Evolutionary conservation across 2,329 filamentous ascomycete genomes (phyloP).

Genomic region (Pseudopithomyces maydicus): DNA sequence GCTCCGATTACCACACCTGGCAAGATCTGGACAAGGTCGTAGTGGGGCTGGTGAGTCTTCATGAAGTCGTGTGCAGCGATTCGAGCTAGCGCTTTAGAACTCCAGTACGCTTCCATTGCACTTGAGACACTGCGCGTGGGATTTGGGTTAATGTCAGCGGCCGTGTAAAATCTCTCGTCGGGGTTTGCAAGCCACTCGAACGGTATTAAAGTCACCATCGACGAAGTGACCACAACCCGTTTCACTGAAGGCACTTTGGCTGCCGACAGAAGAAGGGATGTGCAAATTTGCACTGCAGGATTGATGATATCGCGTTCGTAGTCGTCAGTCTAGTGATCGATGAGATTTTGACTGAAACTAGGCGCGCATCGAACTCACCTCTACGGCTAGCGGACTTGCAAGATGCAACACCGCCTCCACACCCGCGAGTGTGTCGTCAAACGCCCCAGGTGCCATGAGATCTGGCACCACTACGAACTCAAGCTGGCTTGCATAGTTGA

Average conservation of each 20-base stretch:
- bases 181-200: constrained; percentile 10
- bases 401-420: constrained; percentile 14
- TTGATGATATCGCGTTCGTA: constrained; percentile 26
- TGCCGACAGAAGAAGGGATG: constrained; percentile 7
- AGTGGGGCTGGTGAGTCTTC: constrained; percentile 9
- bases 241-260: constrained; percentile 8
- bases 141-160: constrained; percentile 10
- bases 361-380: constrained; percentile 1
- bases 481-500: constrained; percentile 6
- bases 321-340: constrained; percentile 8
- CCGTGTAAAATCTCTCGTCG: constrained; percentile 6
- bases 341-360: too few species aligned
- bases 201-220: constrained; percentile 12
- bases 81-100: constrained; percentile 33
- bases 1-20: constrained; percentile 12
- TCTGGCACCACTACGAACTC: constrained; percentile 10
- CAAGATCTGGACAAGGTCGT: constrained; percentile 12
- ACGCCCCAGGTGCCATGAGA: constrained; percentile 7
- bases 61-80: constrained; percentile 27
- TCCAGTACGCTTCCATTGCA: constrained; percentile 36
- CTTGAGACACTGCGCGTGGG: constrained; percentile 3
- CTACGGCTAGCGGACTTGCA: constrained; percentile 9
- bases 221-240: constrained; percentile 14
- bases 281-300: constrained; percentile 11
- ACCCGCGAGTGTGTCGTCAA: constrained; percentile 10